phyloP scores from a whole-genome alignment of 2,329 filamentous ascomycete species.

The Juglanconis sp. region DNA sequence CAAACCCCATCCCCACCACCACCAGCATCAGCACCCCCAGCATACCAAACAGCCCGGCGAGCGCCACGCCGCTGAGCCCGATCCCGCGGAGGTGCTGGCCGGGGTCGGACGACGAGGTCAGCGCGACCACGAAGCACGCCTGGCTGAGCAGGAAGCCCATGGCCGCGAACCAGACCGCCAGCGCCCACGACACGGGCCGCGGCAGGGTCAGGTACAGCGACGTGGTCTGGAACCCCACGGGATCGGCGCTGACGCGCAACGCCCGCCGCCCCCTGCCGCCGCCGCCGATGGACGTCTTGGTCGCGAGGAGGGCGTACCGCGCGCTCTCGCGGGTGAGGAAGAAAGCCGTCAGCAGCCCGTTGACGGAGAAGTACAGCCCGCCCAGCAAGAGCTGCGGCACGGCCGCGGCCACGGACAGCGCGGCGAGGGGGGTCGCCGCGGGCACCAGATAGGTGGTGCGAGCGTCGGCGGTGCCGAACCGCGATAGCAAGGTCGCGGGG shows the following conservation, averaged over 20 bases:
- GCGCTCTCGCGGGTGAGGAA: slow-evolving; percentile 50
- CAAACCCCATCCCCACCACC: slow-evolving; percentile 37
- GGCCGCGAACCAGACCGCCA: slow-evolving; percentile 41
- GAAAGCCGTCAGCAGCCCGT: slow-evolving; percentile 45
- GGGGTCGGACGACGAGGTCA: slow-evolving; percentile 8
- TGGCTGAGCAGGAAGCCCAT: slow-evolving; percentile 46
- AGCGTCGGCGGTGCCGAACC: slow-evolving; percentile 37
- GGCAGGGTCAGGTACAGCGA: slow-evolving; percentile 51
- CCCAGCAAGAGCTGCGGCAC: slow-evolving; percentile 48
- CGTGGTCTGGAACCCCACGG: slow-evolving; percentile 42
- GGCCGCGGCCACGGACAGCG: slow-evolving; percentile 36
- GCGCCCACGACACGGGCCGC: slow-evolving; percentile 40
- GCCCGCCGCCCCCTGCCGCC: slow-evolving; percentile 25
- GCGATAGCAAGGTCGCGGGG: slow-evolving; percentile 24
- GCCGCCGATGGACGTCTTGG: not conserved
- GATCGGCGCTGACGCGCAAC: slow-evolving; percentile 43
- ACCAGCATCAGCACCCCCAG: slow-evolving; percentile 33
- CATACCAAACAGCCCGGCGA: slow-evolving; percentile 39
- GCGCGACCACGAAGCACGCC: slow-evolving; percentile 34
- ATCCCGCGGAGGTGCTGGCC: slow-evolving; percentile 29
- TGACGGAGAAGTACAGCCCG: slow-evolving; percentile 44
- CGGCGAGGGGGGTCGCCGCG: slow-evolving; percentile 21
- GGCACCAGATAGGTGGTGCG: slow-evolving; percentile 31
- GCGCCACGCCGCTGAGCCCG: slow-evolving; percentile 40
- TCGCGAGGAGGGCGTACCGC: slow-evolving; percentile 32